Conservation (phyloP, 2,329 filamentous ascomycete species). For the Sarocladium brachiariae region DNA sequence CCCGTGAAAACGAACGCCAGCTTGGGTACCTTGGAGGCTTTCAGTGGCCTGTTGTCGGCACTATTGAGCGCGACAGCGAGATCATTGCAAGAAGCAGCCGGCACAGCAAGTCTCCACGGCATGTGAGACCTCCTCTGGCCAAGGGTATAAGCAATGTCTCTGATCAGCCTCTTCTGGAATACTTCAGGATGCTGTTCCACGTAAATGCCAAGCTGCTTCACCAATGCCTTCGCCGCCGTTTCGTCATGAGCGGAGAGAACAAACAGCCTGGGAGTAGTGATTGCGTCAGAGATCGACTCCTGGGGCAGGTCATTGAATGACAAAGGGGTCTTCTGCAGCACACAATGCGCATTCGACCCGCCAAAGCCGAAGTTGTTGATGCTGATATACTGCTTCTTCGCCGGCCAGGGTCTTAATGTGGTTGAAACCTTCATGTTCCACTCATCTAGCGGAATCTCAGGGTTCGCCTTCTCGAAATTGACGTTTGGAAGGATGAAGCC, state of each 20-base stretch:
- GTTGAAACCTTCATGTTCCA: slow-evolving; percentile 20
- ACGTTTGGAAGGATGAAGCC: slow-evolving; percentile 24
- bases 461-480: slow-evolving; percentile 23
- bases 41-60: slow-evolving; percentile 9
- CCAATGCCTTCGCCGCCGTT: slow-evolving; percentile 23
- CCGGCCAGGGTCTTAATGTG: neutral
- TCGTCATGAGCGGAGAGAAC: slow-evolving; percentile 34
- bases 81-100: slow-evolving; percentile 36
- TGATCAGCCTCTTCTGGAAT: slow-evolving; percentile 36
- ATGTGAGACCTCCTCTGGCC: slow-evolving; percentile 37
- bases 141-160: slow-evolving; percentile 41
- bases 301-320: neutral
- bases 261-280: slow-evolving; percentile 24
- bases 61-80: slow-evolving; percentile 37
- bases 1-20: slow-evolving; percentile 24
- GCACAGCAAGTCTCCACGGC: slow-evolving; percentile 36
- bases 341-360: slow-evolving; percentile 26
- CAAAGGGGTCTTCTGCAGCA: slow-evolving; percentile 14
- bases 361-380: slow-evolving; percentile 30
- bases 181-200: slow-evolving; percentile 34
- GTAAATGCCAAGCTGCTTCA: slow-evolving; percentile 28
- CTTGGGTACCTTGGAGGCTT: neutral
- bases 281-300: neutral
- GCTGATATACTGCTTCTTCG: slow-evolving; percentile 16
- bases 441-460: slow-evolving; percentile 19